These are phyloP conservation scores for Ceratobasidium sp. DNA, from an alignment of 1,284 basidiomycete genomes.

Conservation along the genomic window DNA sequence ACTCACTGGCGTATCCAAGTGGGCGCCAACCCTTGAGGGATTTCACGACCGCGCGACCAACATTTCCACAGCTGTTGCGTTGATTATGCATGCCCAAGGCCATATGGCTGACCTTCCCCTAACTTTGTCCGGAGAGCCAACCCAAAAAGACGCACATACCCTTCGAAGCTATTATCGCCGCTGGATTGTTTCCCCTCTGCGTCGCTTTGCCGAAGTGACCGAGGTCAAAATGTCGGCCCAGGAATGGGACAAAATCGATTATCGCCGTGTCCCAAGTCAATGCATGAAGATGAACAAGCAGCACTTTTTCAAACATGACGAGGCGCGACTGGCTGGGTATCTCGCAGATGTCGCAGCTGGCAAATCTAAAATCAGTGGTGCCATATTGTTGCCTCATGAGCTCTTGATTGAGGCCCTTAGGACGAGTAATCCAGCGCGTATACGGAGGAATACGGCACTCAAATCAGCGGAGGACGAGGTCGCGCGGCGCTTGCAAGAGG, in stretches of 20 bases:
- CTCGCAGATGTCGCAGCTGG: slow-evolving; percentile 69
- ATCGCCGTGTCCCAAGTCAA: slow-evolving; percentile 66
- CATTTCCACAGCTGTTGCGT: slow-evolving; percentile 71
- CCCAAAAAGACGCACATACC: slow-evolving; percentile 57
- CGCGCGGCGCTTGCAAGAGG: slow-evolving; percentile 34
- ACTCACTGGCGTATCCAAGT: slow-evolving; percentile 73
- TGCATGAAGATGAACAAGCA: slow-evolving; percentile 71
- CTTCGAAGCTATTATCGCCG: slow-evolving; percentile 69
- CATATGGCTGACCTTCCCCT: slow-evolving; percentile 50
- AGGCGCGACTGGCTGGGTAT: slow-evolving; percentile 68
- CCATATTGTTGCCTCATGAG: slow-evolving; percentile 71
- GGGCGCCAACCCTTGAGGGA: slow-evolving; percentile 72
- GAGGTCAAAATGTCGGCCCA: slow-evolving; percentile 74
- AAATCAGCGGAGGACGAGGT: slow-evolving; percentile 34
- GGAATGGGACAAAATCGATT: slow-evolving; percentile 64
- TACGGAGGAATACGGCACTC: not conserved
- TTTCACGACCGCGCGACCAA: slow-evolving; percentile 74
- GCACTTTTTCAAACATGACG: slow-evolving; percentile 70
- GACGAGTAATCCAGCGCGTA: not conserved
- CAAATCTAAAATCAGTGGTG: slow-evolving; percentile 68
- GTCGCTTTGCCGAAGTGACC: slow-evolving; percentile 62
- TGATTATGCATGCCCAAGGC: slow-evolving; percentile 63
- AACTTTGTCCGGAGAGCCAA: slow-evolving; percentile 54
- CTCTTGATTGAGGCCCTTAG: slow-evolving; percentile 61
- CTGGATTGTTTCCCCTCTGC: slow-evolving; percentile 69